A percentile compares a stretch with the other conserved stretches of the same genome.
Conservation (phyloP, 1,284 basidiomycete species). For the Fomitopsis palustris region DNA sequence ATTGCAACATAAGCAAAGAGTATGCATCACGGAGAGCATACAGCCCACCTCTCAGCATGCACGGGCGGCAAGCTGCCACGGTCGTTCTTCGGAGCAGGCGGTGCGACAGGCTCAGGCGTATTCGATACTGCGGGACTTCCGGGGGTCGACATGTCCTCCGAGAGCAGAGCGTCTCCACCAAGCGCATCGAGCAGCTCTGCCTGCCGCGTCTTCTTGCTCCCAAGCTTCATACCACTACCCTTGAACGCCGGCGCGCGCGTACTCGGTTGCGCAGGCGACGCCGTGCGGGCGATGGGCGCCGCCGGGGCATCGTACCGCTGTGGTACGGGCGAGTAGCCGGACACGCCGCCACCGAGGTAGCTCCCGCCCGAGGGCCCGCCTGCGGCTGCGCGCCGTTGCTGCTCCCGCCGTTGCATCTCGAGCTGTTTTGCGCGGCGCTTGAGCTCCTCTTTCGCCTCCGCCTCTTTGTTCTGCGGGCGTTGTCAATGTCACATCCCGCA, state of each 20-base stretch:
- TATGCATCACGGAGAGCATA: neutral
- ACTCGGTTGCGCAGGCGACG: constrained; percentile 49
- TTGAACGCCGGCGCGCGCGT: constrained; percentile 83
- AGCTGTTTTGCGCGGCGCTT: constrained; percentile 97
- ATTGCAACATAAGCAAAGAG: neutral
- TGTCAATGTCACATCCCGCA: neutral
- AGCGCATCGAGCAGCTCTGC: constrained; percentile 86
- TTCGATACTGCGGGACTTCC: constrained; percentile 49
- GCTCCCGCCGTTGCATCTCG: constrained; percentile 95
- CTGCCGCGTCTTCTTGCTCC: constrained; percentile 86
- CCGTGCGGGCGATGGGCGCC: constrained; percentile 37
- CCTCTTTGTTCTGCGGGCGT: constrained; percentile 85
- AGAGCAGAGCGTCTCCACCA: constrained; percentile 71
- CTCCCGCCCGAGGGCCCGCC: constrained; percentile 40
- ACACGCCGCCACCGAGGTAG: constrained; percentile 62
- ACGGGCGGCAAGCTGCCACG: constrained; percentile 75
- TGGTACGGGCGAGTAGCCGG: constrained; percentile 69
- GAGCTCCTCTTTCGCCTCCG: constrained; percentile 98
- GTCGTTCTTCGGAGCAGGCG: constrained; percentile 32
- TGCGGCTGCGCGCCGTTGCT: constrained; percentile 70
- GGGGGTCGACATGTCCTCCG: constrained; percentile 58
- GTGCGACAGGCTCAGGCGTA: constrained; percentile 38
- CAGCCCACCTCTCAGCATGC: constrained; percentile 66
- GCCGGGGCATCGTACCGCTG: constrained; percentile 62
- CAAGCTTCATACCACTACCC: constrained; percentile 96